Percentiles rank a stretch among this genome's conserved stretches.
phyloP scores from a whole-genome alignment of 2,329 filamentous ascomycete genomes.

The Didymosphaeria variabile region DNA sequence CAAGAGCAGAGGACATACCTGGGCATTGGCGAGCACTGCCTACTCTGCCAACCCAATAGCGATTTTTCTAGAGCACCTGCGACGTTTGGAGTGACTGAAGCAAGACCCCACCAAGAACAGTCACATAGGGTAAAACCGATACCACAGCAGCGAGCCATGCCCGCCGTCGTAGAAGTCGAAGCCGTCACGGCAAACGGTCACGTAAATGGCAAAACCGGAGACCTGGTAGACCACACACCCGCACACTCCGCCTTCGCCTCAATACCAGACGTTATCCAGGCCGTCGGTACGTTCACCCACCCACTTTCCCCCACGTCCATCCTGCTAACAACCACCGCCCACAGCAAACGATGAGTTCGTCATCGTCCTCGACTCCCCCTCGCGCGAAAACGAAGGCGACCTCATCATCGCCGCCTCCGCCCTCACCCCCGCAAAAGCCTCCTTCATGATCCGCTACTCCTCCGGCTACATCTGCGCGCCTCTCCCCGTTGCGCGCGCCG shows the following conservation, averaged over 20 bases:
- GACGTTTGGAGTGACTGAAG: background rate
- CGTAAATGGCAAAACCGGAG: conserved; percentile 15
- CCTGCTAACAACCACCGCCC: conserved; percentile 22
- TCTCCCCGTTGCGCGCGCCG: conserved; percentile 73
- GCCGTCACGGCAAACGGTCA: conserved; percentile 31
- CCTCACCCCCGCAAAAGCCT: conserved; percentile 88
- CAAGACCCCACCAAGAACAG: background rate
- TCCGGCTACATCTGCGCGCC: conserved; percentile 92
- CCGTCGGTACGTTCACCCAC: conserved; percentile 49
- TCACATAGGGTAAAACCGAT: background rate
- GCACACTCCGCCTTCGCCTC: conserved; percentile 55
- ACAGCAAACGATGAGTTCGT: conserved; percentile 81
- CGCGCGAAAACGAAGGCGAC: conserved; percentile 97
- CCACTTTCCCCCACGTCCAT: conserved; percentile 11
- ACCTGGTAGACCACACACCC: conserved; percentile 35
- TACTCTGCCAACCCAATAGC: background rate
- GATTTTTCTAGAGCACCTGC: background rate
- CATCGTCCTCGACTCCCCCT: conserved; percentile 90
- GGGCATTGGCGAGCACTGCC: conserved; percentile 28
- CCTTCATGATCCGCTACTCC: conserved; percentile 92
- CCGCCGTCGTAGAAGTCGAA: conserved; percentile 28
- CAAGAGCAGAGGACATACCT: conserved; percentile 25
- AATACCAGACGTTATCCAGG: conserved; percentile 56
- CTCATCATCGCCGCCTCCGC: conserved; percentile 91
- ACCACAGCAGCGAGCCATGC: conserved; percentile 27